phyloP scores from a whole-genome alignment of 2,329 filamentous ascomycete genomes.

The Cytospora piceae region DNA sequence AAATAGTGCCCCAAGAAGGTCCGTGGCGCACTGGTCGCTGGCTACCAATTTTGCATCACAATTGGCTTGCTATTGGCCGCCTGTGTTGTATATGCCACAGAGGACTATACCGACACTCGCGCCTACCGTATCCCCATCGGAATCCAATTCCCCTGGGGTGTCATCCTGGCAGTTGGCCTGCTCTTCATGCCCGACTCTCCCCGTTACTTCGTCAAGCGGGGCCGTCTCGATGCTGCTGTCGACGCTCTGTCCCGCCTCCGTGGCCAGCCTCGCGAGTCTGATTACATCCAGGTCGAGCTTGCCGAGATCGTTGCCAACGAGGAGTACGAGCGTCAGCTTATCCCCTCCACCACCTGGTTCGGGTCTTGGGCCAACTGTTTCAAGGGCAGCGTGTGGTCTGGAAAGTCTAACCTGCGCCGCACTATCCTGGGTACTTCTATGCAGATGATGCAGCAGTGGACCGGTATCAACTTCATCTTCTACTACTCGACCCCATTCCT shows the following conservation, averaged over 20 bases:
- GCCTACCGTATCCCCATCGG: slow-evolving; percentile 81
- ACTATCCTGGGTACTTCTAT: slow-evolving; percentile 73
- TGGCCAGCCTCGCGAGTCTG: slow-evolving; percentile 72
- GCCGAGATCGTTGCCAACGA: slow-evolving; percentile 88
- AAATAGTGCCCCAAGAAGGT: slow-evolving; percentile 66
- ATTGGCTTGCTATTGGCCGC: slow-evolving; percentile 77
- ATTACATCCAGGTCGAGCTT: slow-evolving; percentile 78
- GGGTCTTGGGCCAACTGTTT: slow-evolving; percentile 72
- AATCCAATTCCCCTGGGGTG: slow-evolving; percentile 79
- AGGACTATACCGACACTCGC: slow-evolving; percentile 63
- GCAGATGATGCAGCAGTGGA: slow-evolving; percentile 83
- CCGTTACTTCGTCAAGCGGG: slow-evolving; percentile 82
- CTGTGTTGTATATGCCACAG: slow-evolving; percentile 72
- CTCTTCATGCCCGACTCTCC: slow-evolving; percentile 82
- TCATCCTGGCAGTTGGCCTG: slow-evolving; percentile 74
- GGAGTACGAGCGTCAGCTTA: slow-evolving; percentile 76
- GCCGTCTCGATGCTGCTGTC: slow-evolving; percentile 67
- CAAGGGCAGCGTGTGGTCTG: slow-evolving; percentile 62
- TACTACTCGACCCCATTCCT: slow-evolving; percentile 88
- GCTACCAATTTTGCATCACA: slow-evolving; percentile 84
- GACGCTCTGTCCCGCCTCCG: slow-evolving; percentile 68
- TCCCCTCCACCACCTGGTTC: slow-evolving; percentile 68
- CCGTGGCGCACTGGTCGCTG: slow-evolving; percentile 75
- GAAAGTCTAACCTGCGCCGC: slow-evolving; percentile 70
- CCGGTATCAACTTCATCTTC: slow-evolving; percentile 93